Conservation (phyloP, 192 early-diverging fungal genomes). For the Coemansia erecta region DNA sequence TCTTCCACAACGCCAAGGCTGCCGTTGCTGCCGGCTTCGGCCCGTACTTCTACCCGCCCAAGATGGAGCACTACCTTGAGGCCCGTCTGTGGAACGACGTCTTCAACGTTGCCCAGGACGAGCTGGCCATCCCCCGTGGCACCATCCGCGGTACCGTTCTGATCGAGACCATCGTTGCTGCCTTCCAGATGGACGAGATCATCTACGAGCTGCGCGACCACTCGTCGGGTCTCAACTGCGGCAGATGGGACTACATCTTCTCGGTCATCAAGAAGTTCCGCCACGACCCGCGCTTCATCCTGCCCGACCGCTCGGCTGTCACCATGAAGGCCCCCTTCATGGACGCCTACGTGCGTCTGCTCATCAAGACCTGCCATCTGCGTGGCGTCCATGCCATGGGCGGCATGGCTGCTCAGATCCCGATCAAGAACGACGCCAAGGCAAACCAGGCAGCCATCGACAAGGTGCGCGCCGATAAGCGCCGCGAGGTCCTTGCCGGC, state of each 20-base stretch:
- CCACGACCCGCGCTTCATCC: conserved; percentile 76
- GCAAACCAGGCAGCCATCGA: conserved; percentile 89
- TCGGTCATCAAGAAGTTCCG: conserved; percentile 97
- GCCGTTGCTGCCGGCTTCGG: conserved; percentile 81
- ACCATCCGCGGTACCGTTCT: conserved; percentile 96
- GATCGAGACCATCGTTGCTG: conserved; percentile 96
- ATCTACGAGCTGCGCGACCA: conserved; percentile 99
- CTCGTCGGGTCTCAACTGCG: conserved; percentile 98
- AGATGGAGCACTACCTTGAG: conserved; percentile 98
- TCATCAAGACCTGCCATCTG: conserved; percentile 98
- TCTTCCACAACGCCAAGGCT: conserved; percentile 96
- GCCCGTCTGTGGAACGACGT: conserved; percentile 98
- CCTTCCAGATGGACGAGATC: conserved; percentile 99
- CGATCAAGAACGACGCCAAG: conserved; percentile 88
- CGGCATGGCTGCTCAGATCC: conserved; percentile 98
- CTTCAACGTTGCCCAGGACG: conserved; percentile 94
- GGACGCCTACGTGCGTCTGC: conserved; percentile 94
- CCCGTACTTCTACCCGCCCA: conserved; percentile 98
- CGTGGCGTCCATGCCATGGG: conserved; percentile 99
- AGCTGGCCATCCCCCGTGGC: conserved; percentile 83
- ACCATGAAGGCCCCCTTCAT: conserved; percentile 97
- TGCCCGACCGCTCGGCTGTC: conserved; percentile 89
- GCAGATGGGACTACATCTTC: conserved; percentile 99
- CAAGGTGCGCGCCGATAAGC: conserved; percentile 94
- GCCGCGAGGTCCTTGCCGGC: conserved; percentile 92